Evolutionary conservation across 2,329 filamentous ascomycete species (phyloP), one percentile per base, ranked within the genome.

Genomic region (Alternaria panax): DNA sequence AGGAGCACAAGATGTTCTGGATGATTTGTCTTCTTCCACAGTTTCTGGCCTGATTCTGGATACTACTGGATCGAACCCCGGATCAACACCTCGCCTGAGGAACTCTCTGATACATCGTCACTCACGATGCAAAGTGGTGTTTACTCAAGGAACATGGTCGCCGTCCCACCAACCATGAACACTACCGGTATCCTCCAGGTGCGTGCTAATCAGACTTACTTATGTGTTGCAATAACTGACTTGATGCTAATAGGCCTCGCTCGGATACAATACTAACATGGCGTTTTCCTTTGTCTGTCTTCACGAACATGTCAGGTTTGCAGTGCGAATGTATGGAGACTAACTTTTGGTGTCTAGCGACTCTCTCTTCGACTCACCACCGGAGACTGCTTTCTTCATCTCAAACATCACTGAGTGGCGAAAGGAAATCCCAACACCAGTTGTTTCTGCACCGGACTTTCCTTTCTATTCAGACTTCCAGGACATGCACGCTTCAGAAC

Each of bases 321-420:
- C 67, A 66, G 43, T 27, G 51, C 18, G 32, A 36, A 41, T 60
- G 67, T 71, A 68, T 69, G 59, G 66, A 60, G 55, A 78, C 77
- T 79, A 74, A 79, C 75, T 73, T 73, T 65, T 69, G 66, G 56
- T 57, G 61, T 70, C 68, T 71, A 80, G 78, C 76, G 74, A 76
- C 67, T 75, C 73, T 71, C 72, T 69, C 71, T 77, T 76, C 69
- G 76, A 78, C 64, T 68, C 68, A 68, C 68, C 68, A 62, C 64
- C 69, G 65, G 69, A 72, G 69, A 64, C 73, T 57, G 72, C 68
- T 65, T 77, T 73, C 69, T 72, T 68, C 59, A 69, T 74, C 46
- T 74, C 74, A 58, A 74, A 78, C 71, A 78, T 79, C 70, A 72
- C 75, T 62, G 71, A 79, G 74, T 80, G 78, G 78, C 77, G 70